Evolutionary conservation across 2,329 filamentous ascomycete species (phyloP), one percentile per base, ranked within the genome.

Genomic region (Sporothrix schenckii): DNA sequence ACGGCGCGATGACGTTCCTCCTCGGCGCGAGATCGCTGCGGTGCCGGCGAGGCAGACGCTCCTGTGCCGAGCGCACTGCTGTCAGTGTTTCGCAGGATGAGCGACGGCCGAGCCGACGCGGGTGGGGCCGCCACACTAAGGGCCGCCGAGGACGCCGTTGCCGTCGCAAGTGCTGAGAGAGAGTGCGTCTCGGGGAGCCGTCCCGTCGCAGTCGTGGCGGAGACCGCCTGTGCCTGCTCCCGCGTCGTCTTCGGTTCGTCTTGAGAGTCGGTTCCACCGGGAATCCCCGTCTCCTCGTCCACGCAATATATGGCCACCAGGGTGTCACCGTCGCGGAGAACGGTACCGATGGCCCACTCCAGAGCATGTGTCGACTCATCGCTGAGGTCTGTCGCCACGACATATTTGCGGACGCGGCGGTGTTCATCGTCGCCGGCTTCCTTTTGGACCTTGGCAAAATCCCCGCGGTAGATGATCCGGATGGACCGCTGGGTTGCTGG

Each of bases 261-360:
- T 19, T 54, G 66, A 5, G 30, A 56, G 3, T 73, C 69, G 13
- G 10, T 68, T 10, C 69, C 66, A 1, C 49, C 54, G 0, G 89
- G 89, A n/a, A 89, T 86, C 19, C 86, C 88, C 10, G 85, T 86
- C 75, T 98, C 94, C 78, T 98, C 94, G 74, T 97, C 93, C 30
- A 97, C 90, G 70, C 94, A 97, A 81, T 96, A 97, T 60, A 98
- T 92, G 2, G 93, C 93, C 72, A 97, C 89, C 49, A 99, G 85
- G 0, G 94, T 98, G 78, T 99, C 95, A 9, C 95, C 95, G 75
- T 98, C 94, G 65, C 95, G 88, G 41, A 99, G 84, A 6, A 98
- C 93, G 0, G 94, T 98, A 9, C 95, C 95, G 70, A 99, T 94
- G 0, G 94, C 95, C 95, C 95, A 99, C 79, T 99, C 95, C 44